Evolutionary conservation across 2,329 filamentous ascomycete species (phyloP).

Genomic region (Aspergillus arachidicola): DNA sequence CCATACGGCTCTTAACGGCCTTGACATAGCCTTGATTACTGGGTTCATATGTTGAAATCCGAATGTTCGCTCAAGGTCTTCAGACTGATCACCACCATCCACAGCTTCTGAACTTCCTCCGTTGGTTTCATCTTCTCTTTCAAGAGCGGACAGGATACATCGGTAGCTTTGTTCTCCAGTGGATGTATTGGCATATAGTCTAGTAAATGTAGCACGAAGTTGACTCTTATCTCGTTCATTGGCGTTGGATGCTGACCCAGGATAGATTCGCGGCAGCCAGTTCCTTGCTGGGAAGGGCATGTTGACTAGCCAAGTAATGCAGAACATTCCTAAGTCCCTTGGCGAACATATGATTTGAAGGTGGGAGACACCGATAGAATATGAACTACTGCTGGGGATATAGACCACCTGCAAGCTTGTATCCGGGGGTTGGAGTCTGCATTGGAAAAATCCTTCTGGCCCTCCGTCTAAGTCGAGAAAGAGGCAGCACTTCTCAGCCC

Average conservation of each 20-base stretch:
- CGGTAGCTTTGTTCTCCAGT: neutral
- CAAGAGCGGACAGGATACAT: neutral
- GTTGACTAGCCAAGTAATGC: conserved; percentile 29
- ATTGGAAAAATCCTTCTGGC: conserved; percentile 28
- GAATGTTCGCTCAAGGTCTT: too few species aligned
- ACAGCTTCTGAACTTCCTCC: neutral
- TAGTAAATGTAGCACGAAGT: conserved; percentile 16
- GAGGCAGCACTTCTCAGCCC: conserved; percentile 34
- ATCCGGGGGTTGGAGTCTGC: conserved; percentile 17
- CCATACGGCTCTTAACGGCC: neutral
- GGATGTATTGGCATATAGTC: neutral
- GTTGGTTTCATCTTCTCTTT: too few species aligned
- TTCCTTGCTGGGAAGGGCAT: conserved; percentile 10
- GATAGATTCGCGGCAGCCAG: conserved; percentile 34
- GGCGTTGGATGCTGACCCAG: conserved; percentile 8
- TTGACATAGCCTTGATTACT: neutral
- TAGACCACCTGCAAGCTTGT: conserved; percentile 22
- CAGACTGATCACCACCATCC: neutral
- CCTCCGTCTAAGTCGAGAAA: conserved; percentile 32
- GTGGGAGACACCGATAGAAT: conserved; percentile 20
- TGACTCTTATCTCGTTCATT: conserved; percentile 12
- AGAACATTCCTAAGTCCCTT: conserved; percentile 27
- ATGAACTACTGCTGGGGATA: conserved; percentile 13
- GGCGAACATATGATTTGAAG: conserved; percentile 29
- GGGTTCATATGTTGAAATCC: neutral